A percentile compares a stretch with the other conserved stretches of the same genome.
phyloP scores from a whole-genome alignment of 176 grass and related monocot species.

The Chloris gayana region DNA sequence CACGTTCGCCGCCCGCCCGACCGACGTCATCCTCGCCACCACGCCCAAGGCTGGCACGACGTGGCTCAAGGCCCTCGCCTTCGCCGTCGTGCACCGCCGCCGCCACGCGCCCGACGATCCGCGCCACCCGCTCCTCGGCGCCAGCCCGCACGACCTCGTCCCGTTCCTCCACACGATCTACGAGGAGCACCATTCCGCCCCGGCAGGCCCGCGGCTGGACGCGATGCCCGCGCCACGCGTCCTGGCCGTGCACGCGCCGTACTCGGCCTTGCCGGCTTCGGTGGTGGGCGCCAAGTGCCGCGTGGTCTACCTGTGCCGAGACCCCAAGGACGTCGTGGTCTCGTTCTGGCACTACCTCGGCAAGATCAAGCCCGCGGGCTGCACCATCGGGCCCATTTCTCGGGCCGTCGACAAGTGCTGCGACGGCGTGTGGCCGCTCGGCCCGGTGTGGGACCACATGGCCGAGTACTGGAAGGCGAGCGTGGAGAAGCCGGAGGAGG shows the following conservation, averaged over 20 bases:
- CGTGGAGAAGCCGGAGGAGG: constrained; percentile 24
- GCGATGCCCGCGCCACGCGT: constrained; percentile 42
- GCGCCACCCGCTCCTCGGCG: constrained; percentile 48
- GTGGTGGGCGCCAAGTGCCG: constrained; percentile 36
- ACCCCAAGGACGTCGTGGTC: constrained; percentile 64
- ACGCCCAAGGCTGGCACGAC: constrained; percentile 56
- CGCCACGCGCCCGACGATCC: neutral
- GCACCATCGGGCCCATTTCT: too few relatives aligned
- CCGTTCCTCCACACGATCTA: constrained; percentile 42
- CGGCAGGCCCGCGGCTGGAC: too few relatives aligned
- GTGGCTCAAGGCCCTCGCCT: constrained; percentile 67
- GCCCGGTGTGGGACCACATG: constrained; percentile 49
- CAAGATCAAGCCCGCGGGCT: too few relatives aligned
- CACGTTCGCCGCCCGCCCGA: constrained; percentile 44
- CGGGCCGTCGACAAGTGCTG: constrained; percentile 19
- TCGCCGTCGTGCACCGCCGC: constrained; percentile 34
- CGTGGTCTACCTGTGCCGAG: constrained; percentile 52
- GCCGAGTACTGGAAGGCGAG: constrained; percentile 54
- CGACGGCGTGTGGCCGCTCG: constrained; percentile 43
- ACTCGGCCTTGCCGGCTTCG: constrained; percentile 37
- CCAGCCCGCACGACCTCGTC: constrained; percentile 36
- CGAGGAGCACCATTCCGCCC: neutral
- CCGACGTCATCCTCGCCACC: constrained; percentile 61
- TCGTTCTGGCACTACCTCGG: constrained; percentile 38
- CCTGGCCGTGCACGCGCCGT: constrained; percentile 45